phyloP scores from a whole-genome alignment of 805 yeast species.

The Suhomyces emberorum region DNA sequence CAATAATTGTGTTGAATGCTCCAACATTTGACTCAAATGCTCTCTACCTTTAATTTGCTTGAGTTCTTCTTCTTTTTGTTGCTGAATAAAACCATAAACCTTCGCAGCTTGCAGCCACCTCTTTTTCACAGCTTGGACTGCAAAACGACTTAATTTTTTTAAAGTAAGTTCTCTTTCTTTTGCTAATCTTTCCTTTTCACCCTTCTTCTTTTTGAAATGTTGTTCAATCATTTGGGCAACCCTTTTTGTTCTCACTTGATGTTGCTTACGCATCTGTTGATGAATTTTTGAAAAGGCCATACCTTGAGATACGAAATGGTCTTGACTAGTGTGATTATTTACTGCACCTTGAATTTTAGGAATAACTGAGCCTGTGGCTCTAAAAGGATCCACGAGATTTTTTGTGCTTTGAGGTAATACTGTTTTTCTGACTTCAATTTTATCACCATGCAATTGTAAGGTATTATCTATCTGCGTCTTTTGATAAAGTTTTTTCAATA shows the following conservation, averaged over 20 bases:
- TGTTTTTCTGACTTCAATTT: conserved; percentile 44
- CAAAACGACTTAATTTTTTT: conserved; percentile 69
- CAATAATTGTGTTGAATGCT: conserved; percentile 83
- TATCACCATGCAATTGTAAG: conserved; percentile 45
- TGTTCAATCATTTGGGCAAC: conserved; percentile 80
- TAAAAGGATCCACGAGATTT: conserved; percentile 44
- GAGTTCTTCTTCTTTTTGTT: conserved; percentile 73
- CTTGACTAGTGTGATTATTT: conserved; percentile 54
- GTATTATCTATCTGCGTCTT: conserved; percentile 34
- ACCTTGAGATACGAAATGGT: conserved; percentile 76
- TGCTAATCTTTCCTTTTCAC: conserved; percentile 80
- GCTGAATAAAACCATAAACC: conserved; percentile 69
- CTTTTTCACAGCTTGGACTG: conserved; percentile 80
- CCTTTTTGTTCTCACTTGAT: conserved; percentile 64
- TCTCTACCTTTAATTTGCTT: conserved; percentile 80
- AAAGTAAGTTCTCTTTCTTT: conserved; percentile 73
- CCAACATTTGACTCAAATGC: conserved; percentile 81
- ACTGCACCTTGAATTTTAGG: conserved; percentile 43
- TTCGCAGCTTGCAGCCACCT: conserved; percentile 90
- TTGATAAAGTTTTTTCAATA: conserved; percentile 46
- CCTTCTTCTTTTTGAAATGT: conserved; percentile 81
- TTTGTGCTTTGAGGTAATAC: conserved; percentile 41
- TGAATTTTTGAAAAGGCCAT: conserved; percentile 65
- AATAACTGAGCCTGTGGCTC: conserved; percentile 40
- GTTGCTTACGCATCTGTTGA: conserved; percentile 59